A percentile compares a stretch with the other conserved stretches of the same genome.
phyloP scores from a whole-genome alignment of 169 alveolate genomes.

The Plasmodium relictum region DNA sequence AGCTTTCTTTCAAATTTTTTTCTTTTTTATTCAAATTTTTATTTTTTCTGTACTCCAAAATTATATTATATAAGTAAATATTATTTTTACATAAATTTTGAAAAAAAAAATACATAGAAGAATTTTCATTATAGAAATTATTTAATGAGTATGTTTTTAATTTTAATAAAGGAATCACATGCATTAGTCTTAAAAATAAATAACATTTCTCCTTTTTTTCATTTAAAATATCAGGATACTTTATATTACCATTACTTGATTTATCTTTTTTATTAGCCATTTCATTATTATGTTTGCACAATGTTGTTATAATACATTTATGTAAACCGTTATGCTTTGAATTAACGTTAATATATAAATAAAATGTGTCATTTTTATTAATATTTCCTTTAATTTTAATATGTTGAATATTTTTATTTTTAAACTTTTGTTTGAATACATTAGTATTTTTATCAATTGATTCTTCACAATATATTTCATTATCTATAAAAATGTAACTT shows the following conservation, averaged over 20 bases:
- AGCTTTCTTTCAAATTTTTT: not conserved
- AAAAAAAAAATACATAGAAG: slow-evolving; percentile 43
- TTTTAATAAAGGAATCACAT: slow-evolving; percentile 47
- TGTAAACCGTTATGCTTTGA: slow-evolving; percentile 32
- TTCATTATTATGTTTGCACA: slow-evolving; percentile 29
- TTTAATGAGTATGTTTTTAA: slow-evolving; percentile 26
- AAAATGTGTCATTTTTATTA: slow-evolving; percentile 14
- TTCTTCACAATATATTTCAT: slow-evolving; percentile 28
- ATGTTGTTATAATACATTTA: slow-evolving; percentile 45
- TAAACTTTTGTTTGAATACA: slow-evolving; percentile 65
- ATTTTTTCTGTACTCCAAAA: slow-evolving; percentile 3
- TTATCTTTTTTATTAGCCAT: not conserved
- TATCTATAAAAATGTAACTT: not conserved
- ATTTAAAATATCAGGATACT: slow-evolving; percentile 26
- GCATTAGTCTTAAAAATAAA: slow-evolving; percentile 33
- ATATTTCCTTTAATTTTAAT: slow-evolving; percentile 45
- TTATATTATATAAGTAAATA: slow-evolving; percentile 23
- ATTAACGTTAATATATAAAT: slow-evolving; percentile 39
- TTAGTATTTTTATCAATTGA: slow-evolving; percentile 24
- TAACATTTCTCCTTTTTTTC: slow-evolving; percentile 43
- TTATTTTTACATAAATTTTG: slow-evolving; percentile 44
- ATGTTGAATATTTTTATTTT: slow-evolving; percentile 55
- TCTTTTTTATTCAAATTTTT: not conserved
- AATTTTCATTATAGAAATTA: not conserved
- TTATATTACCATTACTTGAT: not conserved